Conservation (phyloP, 73 alveolate genomes). For the Symbiodinium natans region DNA sequence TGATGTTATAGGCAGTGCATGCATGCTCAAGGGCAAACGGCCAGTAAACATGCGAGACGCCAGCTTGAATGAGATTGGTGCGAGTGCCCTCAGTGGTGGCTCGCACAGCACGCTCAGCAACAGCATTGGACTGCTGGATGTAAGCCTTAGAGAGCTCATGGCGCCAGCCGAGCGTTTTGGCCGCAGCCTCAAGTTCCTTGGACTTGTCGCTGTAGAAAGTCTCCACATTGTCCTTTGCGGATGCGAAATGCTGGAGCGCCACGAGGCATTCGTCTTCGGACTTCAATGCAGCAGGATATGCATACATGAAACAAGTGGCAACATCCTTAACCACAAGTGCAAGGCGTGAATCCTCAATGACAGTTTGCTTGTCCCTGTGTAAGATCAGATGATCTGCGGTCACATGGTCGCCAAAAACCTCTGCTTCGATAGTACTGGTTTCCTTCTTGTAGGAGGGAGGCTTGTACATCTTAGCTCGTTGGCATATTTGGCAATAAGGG, state of each 20-base stretch:
- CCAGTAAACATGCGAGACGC: no score
- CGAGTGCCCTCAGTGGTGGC: background rate
- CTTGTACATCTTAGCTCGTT: background rate
- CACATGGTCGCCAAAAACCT: background rate
- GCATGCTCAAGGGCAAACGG: no score
- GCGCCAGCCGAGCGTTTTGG: background rate
- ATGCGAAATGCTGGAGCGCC: background rate
- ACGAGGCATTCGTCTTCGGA: background rate
- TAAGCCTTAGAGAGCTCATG: background rate
- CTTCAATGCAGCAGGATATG: background rate
- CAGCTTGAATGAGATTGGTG: background rate
- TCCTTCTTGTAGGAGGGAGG: background rate
- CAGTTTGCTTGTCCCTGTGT: background rate
- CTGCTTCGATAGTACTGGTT: background rate
- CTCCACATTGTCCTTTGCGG: background rate
- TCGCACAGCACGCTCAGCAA: background rate
- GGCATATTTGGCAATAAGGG: background rate
- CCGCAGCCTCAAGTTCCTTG: background rate
- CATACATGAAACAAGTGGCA: background rate
- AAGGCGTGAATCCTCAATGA: background rate
- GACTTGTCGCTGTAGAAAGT: background rate
- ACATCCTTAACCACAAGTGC: slow-evolving; percentile 2
- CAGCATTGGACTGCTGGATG: background rate
- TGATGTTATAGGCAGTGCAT: no score
- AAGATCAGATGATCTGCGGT: background rate